Evolutionary conservation across 2,329 filamentous ascomycete species (phyloP), one percentile per base, ranked within the genome.

Genomic region (Cercospora sesami): DNA sequence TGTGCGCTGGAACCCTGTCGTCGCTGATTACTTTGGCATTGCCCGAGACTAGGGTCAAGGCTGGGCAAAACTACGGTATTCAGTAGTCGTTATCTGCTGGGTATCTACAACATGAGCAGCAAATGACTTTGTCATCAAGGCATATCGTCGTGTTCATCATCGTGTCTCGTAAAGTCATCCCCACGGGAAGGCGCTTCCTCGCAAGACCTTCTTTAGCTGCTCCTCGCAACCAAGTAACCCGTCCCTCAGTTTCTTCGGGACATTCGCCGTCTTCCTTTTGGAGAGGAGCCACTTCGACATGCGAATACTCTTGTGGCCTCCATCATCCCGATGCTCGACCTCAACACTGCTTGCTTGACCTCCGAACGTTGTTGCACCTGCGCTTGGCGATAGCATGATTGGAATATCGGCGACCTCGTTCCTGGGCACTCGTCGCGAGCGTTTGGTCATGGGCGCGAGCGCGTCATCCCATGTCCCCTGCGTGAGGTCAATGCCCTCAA

Each of bases 391-490:
- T n/a, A 78, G 73, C 75, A 78, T 78, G 71, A 78, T 78, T 1
- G 76, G 76, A 21, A 78, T 76, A 3, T 76, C 73, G 5, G 72
- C 75, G 10, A 66, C 68, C 12, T 73, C 69, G 8, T 62, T 48
- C 48, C 45, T 62, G 12, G 55, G 18, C 14, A 48, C 10, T 21
- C 48, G 66, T 45, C 60, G 58, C 5, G 42, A n/a, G n/a, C 39
- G 59, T 16, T 63, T 63, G 21, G 86, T 87, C 66, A 96, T 81
- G 1, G 91, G 90, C 45, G 88, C 87, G n/a, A 96, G 85, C 0
- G 92, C 92, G 31, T 93, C 90, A 67, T 95, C 90, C 92, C 92
- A 96, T 66, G 84, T 90, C 30, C 91, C 92, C 68, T 86, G 85
- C 61, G 88, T 84, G 53, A 96, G 85, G 31, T 86, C 83, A 18